Conservation (phyloP, 495 filamentous ascomycete species). For the Neurospora sp. region DNA sequence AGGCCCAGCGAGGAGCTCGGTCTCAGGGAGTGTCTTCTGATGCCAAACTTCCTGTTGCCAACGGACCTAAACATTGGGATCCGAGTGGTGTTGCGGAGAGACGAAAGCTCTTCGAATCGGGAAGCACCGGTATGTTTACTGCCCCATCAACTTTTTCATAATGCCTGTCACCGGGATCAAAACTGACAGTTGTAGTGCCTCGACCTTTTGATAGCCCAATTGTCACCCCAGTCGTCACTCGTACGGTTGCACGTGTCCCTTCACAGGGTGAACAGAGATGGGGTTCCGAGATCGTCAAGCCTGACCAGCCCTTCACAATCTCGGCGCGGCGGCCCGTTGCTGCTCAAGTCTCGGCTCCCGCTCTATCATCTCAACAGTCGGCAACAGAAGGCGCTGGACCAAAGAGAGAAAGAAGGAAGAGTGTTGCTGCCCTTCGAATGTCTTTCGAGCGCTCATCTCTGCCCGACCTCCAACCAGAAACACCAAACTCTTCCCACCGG, state of each 20-base stretch:
- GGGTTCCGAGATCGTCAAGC: background rate
- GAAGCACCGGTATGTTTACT: background rate
- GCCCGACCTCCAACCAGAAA: background rate
- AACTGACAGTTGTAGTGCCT: background rate
- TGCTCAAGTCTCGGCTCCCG: background rate
- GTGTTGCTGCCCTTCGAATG: slow-evolving; percentile 27
- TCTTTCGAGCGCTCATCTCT: slow-evolving; percentile 18
- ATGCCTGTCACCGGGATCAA: background rate
- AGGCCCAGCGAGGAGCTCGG: background rate
- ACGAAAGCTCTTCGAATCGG: slow-evolving; percentile 14
- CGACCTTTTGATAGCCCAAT: background rate
- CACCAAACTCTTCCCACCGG: background rate
- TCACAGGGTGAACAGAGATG: background rate
- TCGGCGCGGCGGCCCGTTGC: background rate
- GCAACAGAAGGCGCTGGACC: background rate
- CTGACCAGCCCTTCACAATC: background rate
- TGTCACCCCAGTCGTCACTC: background rate
- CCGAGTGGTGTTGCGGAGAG: slow-evolving; percentile 21
- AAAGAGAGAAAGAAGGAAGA: slow-evolving; percentile 11
- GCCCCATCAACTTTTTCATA: background rate
- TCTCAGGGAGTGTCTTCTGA: background rate
- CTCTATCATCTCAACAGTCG: background rate
- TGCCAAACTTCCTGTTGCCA: background rate
- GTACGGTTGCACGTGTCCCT: background rate
- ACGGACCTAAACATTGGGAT: slow-evolving; percentile 11